phyloP scores from a whole-genome alignment of 495 filamentous ascomycete genomes.

The Aspergillus affinis region DNA sequence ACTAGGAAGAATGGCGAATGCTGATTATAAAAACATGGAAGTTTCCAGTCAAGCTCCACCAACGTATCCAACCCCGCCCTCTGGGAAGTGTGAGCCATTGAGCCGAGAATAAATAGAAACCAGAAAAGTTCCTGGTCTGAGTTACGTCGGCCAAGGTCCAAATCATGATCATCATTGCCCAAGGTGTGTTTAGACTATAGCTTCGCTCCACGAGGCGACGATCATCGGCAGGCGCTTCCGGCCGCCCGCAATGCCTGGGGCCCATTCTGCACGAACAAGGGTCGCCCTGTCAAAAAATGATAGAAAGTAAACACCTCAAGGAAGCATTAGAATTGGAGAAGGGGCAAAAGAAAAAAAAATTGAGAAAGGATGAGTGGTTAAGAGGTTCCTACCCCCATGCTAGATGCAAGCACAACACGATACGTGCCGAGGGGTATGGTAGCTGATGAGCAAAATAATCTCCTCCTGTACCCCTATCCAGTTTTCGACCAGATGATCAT shows the following conservation, averaged over 20 bases:
- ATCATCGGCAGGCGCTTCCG: background rate
- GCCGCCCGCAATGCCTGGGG: no score
- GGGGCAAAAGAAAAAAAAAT: background rate
- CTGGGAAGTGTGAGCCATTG: no score
- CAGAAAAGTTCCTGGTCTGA: background rate
- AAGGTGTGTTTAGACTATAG: no score
- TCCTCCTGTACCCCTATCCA: no score
- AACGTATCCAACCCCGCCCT: background rate
- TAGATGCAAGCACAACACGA: no score
- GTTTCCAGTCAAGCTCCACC: background rate
- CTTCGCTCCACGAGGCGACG: background rate
- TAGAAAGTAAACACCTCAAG: background rate
- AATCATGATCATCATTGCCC: background rate
- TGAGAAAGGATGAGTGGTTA: background rate
- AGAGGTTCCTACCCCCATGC: no score
- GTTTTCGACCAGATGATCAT: background rate
- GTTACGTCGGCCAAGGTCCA: background rate
- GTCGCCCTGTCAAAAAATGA: background rate
- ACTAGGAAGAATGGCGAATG: no score
- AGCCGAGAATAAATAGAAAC: no score
- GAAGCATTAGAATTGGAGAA: no score
- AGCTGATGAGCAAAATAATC: background rate
- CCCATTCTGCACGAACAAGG: background rate
- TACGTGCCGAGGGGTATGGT: no score
- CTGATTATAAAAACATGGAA: no score